A percentile compares a stretch with the other conserved stretches of the same genome.
These are phyloP conservation scores for Fonsecaea nubica DNA, from an alignment of 2,329 filamentous ascomycete genomes.

Conservation along the genomic window DNA sequence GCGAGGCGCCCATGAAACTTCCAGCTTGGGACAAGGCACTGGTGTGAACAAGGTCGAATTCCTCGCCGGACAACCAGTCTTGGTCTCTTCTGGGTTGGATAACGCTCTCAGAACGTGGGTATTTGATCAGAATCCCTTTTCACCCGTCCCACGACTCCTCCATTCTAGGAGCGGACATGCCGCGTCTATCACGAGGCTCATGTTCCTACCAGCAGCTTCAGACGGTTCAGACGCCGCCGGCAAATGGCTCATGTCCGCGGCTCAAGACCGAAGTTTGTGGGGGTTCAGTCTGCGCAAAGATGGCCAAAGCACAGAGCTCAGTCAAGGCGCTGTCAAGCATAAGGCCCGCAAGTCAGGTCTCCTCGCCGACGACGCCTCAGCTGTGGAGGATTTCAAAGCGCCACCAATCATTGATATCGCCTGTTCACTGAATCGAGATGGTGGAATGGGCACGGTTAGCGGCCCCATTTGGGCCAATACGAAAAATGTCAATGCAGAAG, in stretches of 20 bases:
- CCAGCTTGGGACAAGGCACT: slow-evolving; percentile 63
- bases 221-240: slow-evolving; percentile 87
- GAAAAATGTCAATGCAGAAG: slow-evolving; percentile 69
- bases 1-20: slow-evolving; percentile 78
- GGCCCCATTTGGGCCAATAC: slow-evolving; percentile 84
- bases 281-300: slow-evolving; percentile 94
- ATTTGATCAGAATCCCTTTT: slow-evolving; percentile 90
- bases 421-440: slow-evolving; percentile 90
- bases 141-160: slow-evolving; percentile 80
- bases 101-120: slow-evolving; percentile 97
- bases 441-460: slow-evolving; percentile 84
- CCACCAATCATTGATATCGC: slow-evolving; percentile 91
- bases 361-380: slow-evolving; percentile 33
- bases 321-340: slow-evolving; percentile 85
- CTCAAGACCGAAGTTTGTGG: slow-evolving; percentile 90
- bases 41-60: slow-evolving; percentile 91
- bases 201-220: slow-evolving; percentile 85
- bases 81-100: slow-evolving; percentile 88
- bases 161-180: slow-evolving; percentile 89
- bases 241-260: slow-evolving; percentile 93
- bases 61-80: slow-evolving; percentile 82
- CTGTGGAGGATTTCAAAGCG: slow-evolving; percentile 70
- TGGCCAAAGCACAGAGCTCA: slow-evolving; percentile 90
- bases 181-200: slow-evolving; percentile 78
- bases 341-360: slow-evolving; percentile 76